A percentile compares a stretch with the other conserved stretches of the same genome.
Conservation (phyloP, 1,284 basidiomycete genomes). For the Peniophora sp. region DNA sequence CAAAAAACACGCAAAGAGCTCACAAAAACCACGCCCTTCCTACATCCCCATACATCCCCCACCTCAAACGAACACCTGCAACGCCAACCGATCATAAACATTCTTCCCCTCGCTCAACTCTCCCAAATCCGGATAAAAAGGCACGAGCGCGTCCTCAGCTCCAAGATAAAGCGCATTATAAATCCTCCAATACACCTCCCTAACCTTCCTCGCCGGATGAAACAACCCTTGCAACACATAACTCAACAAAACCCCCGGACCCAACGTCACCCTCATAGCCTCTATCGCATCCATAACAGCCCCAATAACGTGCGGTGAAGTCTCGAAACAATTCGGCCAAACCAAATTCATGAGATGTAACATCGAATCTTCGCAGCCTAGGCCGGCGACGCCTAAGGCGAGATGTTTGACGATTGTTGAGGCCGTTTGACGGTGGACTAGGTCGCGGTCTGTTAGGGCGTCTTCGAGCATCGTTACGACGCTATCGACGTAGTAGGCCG, state of each 20-base stretch:
- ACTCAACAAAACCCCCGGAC: slow-evolving; percentile 87
- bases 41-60: too few relatives aligned
- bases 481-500: slow-evolving; percentile 96
- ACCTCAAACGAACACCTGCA: slow-evolving; percentile 72
- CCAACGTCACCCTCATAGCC: slow-evolving; percentile 92
- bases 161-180: slow-evolving; percentile 91
- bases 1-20: too few relatives aligned
- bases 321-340: slow-evolving; percentile 99
- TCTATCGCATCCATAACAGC: slow-evolving; percentile 96
- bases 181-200: slow-evolving; percentile 93
- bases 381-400: slow-evolving; percentile 92
- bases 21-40: too few relatives aligned
- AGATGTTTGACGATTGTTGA: slow-evolving; percentile 99
- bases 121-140: slow-evolving; percentile 88
- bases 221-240: slow-evolving; percentile 91
- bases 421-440: slow-evolving; percentile 97
- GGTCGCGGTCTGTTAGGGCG: slow-evolving; percentile 94
- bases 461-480: slow-evolving; percentile 98
- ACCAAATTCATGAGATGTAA: slow-evolving; percentile 97
- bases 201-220: slow-evolving; percentile 93
- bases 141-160: slow-evolving; percentile 84
- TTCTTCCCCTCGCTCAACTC: slow-evolving; percentile 86
- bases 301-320: slow-evolving; percentile 95
- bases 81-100: slow-evolving; percentile 77
- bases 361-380: slow-evolving; percentile 97